These are phyloP conservation scores for Phialophora expanda DNA, from an alignment of 2,329 filamentous ascomycete genomes.

Conservation along the genomic window DNA sequence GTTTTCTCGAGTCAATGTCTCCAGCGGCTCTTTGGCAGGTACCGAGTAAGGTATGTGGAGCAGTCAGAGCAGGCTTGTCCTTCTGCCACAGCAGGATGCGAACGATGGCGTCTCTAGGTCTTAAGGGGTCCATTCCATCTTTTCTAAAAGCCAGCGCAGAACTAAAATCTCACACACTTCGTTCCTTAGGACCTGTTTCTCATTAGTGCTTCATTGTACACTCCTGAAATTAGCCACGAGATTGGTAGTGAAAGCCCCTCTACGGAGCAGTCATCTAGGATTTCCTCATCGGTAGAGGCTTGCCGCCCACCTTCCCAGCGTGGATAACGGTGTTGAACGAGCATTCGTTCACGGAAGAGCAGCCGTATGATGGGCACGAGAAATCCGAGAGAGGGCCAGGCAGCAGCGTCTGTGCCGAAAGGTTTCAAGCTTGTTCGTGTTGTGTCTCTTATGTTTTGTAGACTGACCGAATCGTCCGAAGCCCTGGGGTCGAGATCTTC, in stretches of 20 bases:
- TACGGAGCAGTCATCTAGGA: neutral
- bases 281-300: neutral
- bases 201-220: neutral
- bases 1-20: neutral
- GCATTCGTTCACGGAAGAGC: too few relatives aligned
- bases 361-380: neutral
- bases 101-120: neutral
- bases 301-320: neutral
- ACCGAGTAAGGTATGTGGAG: neutral
- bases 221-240: neutral
- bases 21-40: neutral
- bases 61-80: neutral
- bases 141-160: neutral
- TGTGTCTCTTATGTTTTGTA: neutral
- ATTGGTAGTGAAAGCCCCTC: neutral
- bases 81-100: neutral
- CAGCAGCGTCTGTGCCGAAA: neutral
- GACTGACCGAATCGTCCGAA: neutral
- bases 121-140: neutral
- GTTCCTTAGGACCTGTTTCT: neutral
- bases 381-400: too few relatives aligned
- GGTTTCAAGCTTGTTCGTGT: neutral
- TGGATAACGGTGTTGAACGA: neutral
- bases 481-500: neutral
- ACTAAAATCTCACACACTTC: conserved; percentile 6